phyloP scores from a whole-genome alignment of 345 rosid species.

The Litchi chinensis region DNA sequence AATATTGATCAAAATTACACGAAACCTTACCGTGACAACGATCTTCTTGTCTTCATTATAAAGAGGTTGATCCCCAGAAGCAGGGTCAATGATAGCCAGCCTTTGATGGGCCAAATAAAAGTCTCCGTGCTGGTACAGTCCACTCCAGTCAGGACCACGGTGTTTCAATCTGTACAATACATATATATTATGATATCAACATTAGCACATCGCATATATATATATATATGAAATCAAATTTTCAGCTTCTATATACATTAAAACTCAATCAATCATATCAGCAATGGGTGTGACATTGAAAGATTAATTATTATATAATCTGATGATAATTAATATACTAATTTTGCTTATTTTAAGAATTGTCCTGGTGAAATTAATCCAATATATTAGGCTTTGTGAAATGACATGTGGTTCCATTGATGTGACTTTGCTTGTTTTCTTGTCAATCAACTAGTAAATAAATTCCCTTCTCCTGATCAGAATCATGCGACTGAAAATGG shows the following conservation, averaged over 20 bases:
- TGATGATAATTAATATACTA: background rate
- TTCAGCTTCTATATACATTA: background rate
- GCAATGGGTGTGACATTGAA: too few relatives aligned
- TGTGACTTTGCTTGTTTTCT: background rate
- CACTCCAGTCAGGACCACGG: conserved; percentile 99
- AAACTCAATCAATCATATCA: background rate
- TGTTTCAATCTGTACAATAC: conserved; percentile 70
- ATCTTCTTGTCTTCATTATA: conserved; percentile 76
- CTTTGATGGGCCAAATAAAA: conserved; percentile 86
- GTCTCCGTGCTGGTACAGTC: conserved; percentile 73
- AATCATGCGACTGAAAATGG: too few relatives aligned
- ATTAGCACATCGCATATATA: too few relatives aligned
- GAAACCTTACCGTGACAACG: conserved; percentile 68
- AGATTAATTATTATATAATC: background rate
- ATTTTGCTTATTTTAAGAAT: background rate
- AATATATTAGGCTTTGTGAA: background rate
- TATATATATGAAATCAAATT: background rate
- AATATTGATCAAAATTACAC: background rate
- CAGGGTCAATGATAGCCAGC: conserved; percentile 86
- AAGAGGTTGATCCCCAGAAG: conserved; percentile 98
- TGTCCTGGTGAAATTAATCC: background rate
- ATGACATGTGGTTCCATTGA: background rate
- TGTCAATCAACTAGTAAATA: too few relatives aligned
- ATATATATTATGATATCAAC: background rate
- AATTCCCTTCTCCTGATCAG: too few relatives aligned